Conservation (phyloP, 208 protist species). For the Crithidia acanthocephali region DNA sequence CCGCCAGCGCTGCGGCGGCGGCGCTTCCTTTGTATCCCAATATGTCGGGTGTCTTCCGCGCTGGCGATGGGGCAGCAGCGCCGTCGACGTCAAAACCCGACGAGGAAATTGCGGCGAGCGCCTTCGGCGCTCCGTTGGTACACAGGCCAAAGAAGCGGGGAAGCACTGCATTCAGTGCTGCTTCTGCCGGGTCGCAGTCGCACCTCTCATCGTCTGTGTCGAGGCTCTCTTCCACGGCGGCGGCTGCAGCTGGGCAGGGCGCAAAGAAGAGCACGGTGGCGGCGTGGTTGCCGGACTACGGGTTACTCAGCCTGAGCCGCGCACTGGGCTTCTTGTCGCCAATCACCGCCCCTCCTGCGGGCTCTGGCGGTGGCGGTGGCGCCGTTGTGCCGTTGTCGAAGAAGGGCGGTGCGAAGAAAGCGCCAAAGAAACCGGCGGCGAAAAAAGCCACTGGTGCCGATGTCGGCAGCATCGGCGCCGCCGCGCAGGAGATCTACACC, state of each 20-base stretch:
- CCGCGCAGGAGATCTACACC: conserved; percentile 21
- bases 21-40: conserved; percentile 22
- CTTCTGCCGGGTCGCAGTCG: neutral
- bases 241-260: neutral
- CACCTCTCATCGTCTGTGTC: neutral
- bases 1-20: neutral
- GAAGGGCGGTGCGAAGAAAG: conserved; percentile 11
- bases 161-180: too few relatives aligned
- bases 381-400: neutral
- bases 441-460: conserved; percentile 1
- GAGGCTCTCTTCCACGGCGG: neutral
- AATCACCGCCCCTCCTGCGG: neutral
- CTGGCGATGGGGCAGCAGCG: neutral
- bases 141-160: neutral
- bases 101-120: neutral
- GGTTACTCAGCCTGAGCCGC: conserved; percentile 24
- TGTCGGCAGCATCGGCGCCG: neutral
- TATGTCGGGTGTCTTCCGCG: conserved; percentile 2
- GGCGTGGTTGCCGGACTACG: conserved; percentile 22
- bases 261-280: neutral
- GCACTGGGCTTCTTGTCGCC: conserved; percentile 28
- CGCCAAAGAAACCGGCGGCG: conserved; percentile 1
- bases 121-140: neutral
- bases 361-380: neutral
- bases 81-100: neutral